phyloP scores from a whole-genome alignment of 495 filamentous ascomycete genomes.

The Tetracladium setigerum region DNA sequence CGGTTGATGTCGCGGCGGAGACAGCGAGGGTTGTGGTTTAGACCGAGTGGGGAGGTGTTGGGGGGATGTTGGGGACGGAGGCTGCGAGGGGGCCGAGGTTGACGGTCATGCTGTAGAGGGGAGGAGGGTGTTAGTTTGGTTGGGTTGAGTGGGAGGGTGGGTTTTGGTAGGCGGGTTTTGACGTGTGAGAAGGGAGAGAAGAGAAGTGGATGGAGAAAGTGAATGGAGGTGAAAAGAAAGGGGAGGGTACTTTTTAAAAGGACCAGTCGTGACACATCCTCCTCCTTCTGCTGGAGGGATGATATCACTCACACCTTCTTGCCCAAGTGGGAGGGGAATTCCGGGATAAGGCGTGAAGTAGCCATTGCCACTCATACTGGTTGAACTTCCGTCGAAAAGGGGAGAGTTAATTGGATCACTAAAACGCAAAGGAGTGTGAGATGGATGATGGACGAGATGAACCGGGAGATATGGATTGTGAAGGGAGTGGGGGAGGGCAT shows the following conservation, averaged over 20 bases:
- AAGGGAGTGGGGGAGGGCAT: background rate
- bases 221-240: background rate
- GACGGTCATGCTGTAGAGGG: conserved; percentile 30
- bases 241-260: conserved; percentile 34
- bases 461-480: too few relatives aligned
- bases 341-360: conserved; percentile 28
- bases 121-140: background rate
- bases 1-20: conserved; percentile 56
- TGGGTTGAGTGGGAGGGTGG: background rate
- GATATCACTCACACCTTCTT: too few relatives aligned
- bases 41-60: conserved; percentile 2
- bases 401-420: conserved; percentile 44
- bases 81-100: conserved; percentile 42
- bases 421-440: too few relatives aligned
- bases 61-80: conserved; percentile 18
- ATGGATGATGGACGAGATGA: conserved; percentile 29
- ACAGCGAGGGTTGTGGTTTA: conserved; percentile 53
- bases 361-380: conserved; percentile 57
- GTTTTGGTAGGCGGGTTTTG: background rate
- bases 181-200: too few relatives aligned
- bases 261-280: conserved; percentile 55
- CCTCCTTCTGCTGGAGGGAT: conserved; percentile 45
- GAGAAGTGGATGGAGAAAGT: background rate
- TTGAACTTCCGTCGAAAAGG: conserved; percentile 55
- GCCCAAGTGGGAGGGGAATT: background rate